Base-by-base conservation (phyloP, 805 yeast species). In the Monosporozyma solicola region DNA sequence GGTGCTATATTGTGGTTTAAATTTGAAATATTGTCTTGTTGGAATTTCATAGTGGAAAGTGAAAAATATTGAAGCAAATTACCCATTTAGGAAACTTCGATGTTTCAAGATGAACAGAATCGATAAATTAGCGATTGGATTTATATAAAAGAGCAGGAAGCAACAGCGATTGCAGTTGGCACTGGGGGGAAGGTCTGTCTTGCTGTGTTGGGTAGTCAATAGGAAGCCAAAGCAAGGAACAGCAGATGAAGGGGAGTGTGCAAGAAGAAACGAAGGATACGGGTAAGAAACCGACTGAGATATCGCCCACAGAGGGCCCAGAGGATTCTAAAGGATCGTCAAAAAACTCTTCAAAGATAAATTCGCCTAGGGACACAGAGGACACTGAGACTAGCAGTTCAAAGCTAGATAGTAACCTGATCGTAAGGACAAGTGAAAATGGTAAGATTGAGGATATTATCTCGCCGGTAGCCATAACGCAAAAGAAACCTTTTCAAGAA, bases 381-480 rank as follows among this genome's bases (percentile, higher is more conserved):
- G 25, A 8, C 3, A 22, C 20, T 3, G 16, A 35, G 4, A 35
- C 8, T 15, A 35, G n/a, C 39, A 15, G 39, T 35, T 8, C 25
- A 1, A 39, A 39, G 25, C 10, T 39, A 5, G 43, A 39, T 8
- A 39, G 43, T 15, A 22, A 47, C 15, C 41, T 51, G 46, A 41
- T 51, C n/a, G 33, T 51, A 7, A 51, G n/a, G 50, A 46, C 49
- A 11, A 46, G 53, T 43, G 47, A 15, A 13, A 35, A 37, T 15
- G 50, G 49, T 15, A 52, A 49, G 50, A 50, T 54, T 13, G 51
- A 52, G 39, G 54, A 51, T 35, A 49, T 56, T 2, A 51, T 51
- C 13, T 39, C 53, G 4, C 55, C 58, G 31, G 33, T 49, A 4
- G 37, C 33, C 8, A 4, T 13, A 10, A 13, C 46, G 3, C 52